Evolutionary conservation across 768 basidiomycete species (phyloP).

Genomic region (Calocera viscosa): DNA sequence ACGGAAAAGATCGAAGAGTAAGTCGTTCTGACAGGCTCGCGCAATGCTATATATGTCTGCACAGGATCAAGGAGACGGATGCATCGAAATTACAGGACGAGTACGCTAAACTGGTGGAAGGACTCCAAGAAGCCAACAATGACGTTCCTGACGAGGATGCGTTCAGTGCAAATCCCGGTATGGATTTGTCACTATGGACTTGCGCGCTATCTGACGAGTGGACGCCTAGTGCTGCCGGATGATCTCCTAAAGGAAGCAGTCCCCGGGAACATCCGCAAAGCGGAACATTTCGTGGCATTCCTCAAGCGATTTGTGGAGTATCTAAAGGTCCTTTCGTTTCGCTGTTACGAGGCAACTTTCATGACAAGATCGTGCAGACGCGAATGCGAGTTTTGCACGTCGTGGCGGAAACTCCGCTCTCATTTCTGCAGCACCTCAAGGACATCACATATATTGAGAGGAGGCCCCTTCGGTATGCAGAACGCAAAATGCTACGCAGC

Average conservation of each 20-base stretch:
- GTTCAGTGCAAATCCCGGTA: slow-evolving; percentile 83
- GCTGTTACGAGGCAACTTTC: not conserved
- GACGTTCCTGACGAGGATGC: slow-evolving; percentile 53
- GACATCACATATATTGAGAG: slow-evolving; percentile 98
- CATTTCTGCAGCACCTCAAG: slow-evolving; percentile 94
- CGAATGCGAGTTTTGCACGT: slow-evolving; percentile 99
- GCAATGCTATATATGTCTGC: not conserved
- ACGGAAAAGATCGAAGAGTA: slow-evolving; percentile 92
- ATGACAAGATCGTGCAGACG: slow-evolving; percentile 43
- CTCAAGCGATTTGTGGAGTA: slow-evolving; percentile 97
- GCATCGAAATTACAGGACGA: slow-evolving; percentile 91
- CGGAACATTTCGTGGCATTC: slow-evolving; percentile 98
- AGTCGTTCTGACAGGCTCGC: slow-evolving; percentile 22
- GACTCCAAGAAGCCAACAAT: slow-evolving; percentile 65
- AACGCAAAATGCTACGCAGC: not conserved
- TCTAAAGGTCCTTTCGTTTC: slow-evolving; percentile 55
- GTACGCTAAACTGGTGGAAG: slow-evolving; percentile 89
- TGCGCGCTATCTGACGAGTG: not conserved
- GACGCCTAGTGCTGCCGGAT: slow-evolving; percentile 63
- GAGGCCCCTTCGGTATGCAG: slow-evolving; percentile 66
- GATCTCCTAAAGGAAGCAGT: slow-evolving; percentile 91
- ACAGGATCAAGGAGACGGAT: slow-evolving; percentile 92
- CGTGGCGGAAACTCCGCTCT: slow-evolving; percentile 93
- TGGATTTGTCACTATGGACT: slow-evolving; percentile 15
- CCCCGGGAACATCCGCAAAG: slow-evolving; percentile 96